Evolutionary conservation across 192 early-diverging fungal genomes (phyloP).

Genomic region (Podila epicladia): DNA sequence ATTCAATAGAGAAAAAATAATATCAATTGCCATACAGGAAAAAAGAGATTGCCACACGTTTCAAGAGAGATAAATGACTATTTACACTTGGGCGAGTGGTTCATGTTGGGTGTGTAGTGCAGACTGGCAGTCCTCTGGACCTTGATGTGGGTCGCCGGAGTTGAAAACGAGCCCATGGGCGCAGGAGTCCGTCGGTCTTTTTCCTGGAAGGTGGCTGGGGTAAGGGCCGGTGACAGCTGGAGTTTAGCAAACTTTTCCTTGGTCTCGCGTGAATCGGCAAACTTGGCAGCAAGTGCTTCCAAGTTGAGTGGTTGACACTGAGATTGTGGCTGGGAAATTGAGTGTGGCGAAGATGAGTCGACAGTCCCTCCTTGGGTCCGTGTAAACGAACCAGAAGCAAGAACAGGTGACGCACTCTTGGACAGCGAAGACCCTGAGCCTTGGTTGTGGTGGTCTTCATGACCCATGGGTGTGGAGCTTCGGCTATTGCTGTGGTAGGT

Average conservation of each 20-base stretch:
- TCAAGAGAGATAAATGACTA: not conserved
- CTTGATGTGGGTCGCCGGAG: constrained; percentile 26
- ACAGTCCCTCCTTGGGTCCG: not conserved
- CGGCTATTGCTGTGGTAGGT: not conserved
- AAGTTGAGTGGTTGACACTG: constrained; percentile 30
- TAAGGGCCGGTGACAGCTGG: constrained; percentile 33
- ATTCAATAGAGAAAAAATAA: too few relatives aligned
- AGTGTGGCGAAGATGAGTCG: not conserved
- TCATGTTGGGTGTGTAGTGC: constrained; percentile 12
- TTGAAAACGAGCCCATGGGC: constrained; percentile 31
- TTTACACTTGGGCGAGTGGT: constrained; percentile 19
- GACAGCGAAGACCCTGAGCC: not conserved
- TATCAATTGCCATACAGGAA: too few relatives aligned
- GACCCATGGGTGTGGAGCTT: not conserved
- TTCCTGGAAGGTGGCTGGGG: constrained; percentile 13
- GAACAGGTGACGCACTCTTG: not conserved
- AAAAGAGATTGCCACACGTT: too few relatives aligned
- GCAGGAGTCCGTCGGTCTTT: constrained; percentile 26
- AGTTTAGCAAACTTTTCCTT: constrained; percentile 41
- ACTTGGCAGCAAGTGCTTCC: constrained; percentile 41
- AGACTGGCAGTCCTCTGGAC: constrained; percentile 49
- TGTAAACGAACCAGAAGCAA: not conserved
- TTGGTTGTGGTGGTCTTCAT: not conserved
- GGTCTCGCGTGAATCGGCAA: constrained; percentile 27
- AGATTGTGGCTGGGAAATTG: not conserved